Evolutionary conservation across 805 yeast species (phyloP).

Genomic region (Candida bentonensis): DNA sequence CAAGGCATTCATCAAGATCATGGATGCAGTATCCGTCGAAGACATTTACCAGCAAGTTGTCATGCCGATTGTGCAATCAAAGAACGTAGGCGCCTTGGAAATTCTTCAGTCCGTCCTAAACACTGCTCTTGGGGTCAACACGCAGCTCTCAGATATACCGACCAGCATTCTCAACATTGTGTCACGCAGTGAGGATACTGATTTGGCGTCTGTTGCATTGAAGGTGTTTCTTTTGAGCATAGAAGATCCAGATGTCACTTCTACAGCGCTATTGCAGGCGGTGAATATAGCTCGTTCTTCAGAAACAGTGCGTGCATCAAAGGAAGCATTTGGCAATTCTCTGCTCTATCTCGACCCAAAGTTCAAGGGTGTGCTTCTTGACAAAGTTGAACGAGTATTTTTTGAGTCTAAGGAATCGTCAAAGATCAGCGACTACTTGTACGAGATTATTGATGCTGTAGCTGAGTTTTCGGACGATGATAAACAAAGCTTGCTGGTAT

Average conservation of each 20-base stretch:
- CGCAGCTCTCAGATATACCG: background rate
- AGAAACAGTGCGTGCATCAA: background rate
- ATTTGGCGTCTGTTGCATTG: background rate
- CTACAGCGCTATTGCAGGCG: background rate
- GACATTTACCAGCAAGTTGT: background rate
- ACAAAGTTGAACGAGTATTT: slow-evolving; percentile 9
- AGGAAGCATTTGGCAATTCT: slow-evolving; percentile 12
- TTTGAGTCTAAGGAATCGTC: slow-evolving; percentile 13
- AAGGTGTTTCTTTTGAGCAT: background rate
- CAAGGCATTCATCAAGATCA: background rate
- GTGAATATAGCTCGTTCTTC: background rate
- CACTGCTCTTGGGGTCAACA: background rate
- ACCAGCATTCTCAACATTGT: background rate
- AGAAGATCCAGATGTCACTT: background rate
- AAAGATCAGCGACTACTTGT: slow-evolving; percentile 7
- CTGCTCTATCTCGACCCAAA: slow-evolving; percentile 7
- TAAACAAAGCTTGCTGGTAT: background rate
- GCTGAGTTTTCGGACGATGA: slow-evolving; percentile 11
- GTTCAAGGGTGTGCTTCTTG: slow-evolving; percentile 9
- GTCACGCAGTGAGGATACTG: background rate
- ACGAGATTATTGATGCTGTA: slow-evolving; percentile 15
- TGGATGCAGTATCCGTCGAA: background rate
- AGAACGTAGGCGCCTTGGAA: background rate
- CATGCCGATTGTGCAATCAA: background rate
- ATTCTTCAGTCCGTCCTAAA: background rate